Conservation (phyloP, 768 basidiomycete genomes). For the Mycena kentingensis region DNA sequence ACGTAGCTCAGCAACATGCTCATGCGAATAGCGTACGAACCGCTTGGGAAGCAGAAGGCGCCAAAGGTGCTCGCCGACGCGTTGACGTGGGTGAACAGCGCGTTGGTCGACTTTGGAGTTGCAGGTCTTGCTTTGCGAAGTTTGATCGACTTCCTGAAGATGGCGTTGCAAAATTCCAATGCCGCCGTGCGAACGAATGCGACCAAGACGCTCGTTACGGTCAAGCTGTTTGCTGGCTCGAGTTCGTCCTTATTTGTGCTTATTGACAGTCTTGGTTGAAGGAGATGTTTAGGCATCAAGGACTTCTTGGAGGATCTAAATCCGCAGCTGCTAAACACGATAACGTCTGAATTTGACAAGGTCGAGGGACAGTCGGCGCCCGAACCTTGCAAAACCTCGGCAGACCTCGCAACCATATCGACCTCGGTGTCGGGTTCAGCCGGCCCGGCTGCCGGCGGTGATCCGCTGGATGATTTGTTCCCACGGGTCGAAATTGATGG, state of each 20-base stretch:
- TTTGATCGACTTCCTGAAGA: slow-evolving; percentile 90
- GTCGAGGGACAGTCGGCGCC: slow-evolving; percentile 77
- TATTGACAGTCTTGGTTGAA: slow-evolving; percentile 2
- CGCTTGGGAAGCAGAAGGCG: slow-evolving; percentile 92
- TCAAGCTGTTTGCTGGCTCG: slow-evolving; percentile 88
- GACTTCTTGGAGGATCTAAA: slow-evolving; percentile 94
- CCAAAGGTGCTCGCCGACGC: slow-evolving; percentile 96
- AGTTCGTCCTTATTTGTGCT: slow-evolving; percentile 46
- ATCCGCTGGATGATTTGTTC: slow-evolving; percentile 91
- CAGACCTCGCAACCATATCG: slow-evolving; percentile 64
- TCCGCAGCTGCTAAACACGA: slow-evolving; percentile 88
- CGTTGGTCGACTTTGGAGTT: slow-evolving; percentile 89
- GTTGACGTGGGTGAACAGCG: slow-evolving; percentile 82
- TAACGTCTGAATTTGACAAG: slow-evolving; percentile 91
- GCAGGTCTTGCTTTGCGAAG: slow-evolving; percentile 78
- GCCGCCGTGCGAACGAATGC: slow-evolving; percentile 91
- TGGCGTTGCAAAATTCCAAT: slow-evolving; percentile 87
- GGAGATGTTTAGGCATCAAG: slow-evolving; percentile 68
- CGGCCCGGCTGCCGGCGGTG: slow-evolving; percentile 46
- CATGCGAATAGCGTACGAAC: slow-evolving; percentile 77
- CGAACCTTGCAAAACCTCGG: slow-evolving; percentile 74
- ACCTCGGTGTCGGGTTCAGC: slow-evolving; percentile 43
- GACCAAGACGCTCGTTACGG: slow-evolving; percentile 88
- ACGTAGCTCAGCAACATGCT: neutral
- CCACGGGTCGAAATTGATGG: slow-evolving; percentile 92